phyloP scores from a whole-genome alignment of 1,284 basidiomycete species.

The Ustilago nuda region DNA sequence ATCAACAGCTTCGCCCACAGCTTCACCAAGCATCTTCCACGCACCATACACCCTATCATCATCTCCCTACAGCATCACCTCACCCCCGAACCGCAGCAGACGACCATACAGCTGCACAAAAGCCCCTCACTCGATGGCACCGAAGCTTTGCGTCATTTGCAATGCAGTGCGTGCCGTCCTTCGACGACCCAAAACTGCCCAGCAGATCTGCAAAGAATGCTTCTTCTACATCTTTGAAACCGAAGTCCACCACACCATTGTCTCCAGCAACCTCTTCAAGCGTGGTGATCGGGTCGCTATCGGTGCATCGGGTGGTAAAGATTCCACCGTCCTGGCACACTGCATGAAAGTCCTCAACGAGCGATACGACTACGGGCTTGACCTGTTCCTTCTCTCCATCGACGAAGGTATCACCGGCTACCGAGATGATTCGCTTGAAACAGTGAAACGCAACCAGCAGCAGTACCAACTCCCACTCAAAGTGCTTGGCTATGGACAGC shows the following conservation, averaged over 20 bases:
- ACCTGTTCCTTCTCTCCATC: constrained; percentile 92
- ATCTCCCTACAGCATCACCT: background rate
- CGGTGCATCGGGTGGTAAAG: constrained; percentile 97
- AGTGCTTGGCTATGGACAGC: constrained; percentile 92
- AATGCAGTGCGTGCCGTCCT: constrained; percentile 83
- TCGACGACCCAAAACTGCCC: constrained; percentile 95
- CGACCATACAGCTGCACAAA: background rate
- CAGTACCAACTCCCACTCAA: constrained; percentile 96
- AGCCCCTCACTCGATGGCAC: constrained; percentile 26
- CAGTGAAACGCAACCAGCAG: constrained; percentile 94
- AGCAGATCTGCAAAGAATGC: constrained; percentile 93
- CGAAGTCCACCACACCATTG: constrained; percentile 96
- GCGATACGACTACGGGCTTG: constrained; percentile 89
- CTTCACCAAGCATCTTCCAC: too few species aligned
- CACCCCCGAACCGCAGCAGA: background rate
- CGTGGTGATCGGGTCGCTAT: constrained; percentile 95
- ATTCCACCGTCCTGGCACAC: constrained; percentile 97
- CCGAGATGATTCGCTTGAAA: constrained; percentile 97
- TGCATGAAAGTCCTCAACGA: constrained; percentile 96
- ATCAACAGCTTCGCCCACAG: constrained; percentile 20
- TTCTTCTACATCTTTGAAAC: constrained; percentile 98
- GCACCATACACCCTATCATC: background rate
- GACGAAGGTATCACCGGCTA: constrained; percentile 99
- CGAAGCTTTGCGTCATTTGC: constrained; percentile 78
- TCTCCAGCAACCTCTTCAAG: constrained; percentile 77